Conservation (phyloP, 495 filamentous ascomycete species). For the Trichoderma orchidacearum region DNA sequence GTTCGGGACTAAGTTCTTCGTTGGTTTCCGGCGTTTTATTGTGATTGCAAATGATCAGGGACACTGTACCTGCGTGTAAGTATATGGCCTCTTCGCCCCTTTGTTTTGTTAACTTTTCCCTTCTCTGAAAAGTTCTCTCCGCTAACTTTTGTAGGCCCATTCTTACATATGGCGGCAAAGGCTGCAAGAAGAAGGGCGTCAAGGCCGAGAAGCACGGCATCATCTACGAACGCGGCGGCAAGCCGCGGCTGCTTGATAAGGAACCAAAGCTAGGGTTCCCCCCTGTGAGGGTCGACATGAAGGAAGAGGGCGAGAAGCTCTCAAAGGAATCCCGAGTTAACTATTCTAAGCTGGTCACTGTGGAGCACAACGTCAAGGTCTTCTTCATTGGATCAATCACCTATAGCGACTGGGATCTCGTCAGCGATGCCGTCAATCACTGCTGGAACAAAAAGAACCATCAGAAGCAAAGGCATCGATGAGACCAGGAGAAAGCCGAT, state of each 20-base stretch:
- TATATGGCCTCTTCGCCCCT: not conserved
- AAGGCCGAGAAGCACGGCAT: slow-evolving; percentile 33
- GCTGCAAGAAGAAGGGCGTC: slow-evolving; percentile 29
- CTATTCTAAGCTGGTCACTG: slow-evolving; percentile 29
- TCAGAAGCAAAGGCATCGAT: slow-evolving; percentile 4
- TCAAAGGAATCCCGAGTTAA: slow-evolving; percentile 31
- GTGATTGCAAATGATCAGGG: slow-evolving; percentile 32
- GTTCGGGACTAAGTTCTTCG: slow-evolving; percentile 21
- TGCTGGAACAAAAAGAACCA: slow-evolving; percentile 30
- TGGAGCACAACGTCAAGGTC: slow-evolving; percentile 34
- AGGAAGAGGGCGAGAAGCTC: slow-evolving; percentile 24
- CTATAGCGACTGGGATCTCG: slow-evolving; percentile 14
- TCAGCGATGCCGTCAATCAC: slow-evolving; percentile 24
- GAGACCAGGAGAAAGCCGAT: not conserved
- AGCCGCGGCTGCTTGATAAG: slow-evolving; percentile 14
- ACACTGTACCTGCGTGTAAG: slow-evolving; percentile 36
- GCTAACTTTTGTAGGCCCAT: slow-evolving; percentile 23
- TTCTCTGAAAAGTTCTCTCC: not conserved
- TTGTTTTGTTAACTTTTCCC: not conserved
- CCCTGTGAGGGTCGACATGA: slow-evolving; percentile 20
- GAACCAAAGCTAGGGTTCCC: slow-evolving; percentile 28
- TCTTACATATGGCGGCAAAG: slow-evolving; percentile 29
- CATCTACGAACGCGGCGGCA: slow-evolving; percentile 15
- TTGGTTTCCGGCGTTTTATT: slow-evolving; percentile 31
- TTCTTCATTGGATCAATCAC: slow-evolving; percentile 28